Conservation (phyloP, 2,329 filamentous ascomycete species). For the Fusarium sp. region DNA sequence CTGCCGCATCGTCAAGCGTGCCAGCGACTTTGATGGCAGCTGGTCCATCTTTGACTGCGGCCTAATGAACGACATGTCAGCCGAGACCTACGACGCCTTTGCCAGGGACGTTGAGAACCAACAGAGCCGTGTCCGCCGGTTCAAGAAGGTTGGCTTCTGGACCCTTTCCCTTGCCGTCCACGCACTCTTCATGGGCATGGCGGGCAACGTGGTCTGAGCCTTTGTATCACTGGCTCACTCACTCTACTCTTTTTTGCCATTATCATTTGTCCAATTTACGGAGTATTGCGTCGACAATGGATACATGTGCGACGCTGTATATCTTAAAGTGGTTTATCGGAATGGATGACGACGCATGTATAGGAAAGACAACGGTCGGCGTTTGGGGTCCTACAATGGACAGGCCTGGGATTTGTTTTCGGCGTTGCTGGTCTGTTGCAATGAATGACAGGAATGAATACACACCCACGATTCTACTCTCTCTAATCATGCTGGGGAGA, state of each 20-base stretch:
- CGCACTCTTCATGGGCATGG: conserved; percentile 94
- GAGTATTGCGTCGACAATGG: conserved; percentile 16
- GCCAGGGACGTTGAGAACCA: conserved; percentile 91
- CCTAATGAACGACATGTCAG: conserved; percentile 91
- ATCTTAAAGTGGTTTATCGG: conserved; percentile 16
- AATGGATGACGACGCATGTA: conserved; percentile 20
- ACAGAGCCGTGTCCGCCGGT: conserved; percentile 83
- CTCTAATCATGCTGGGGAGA: conserved; percentile 12
- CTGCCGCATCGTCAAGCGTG: conserved; percentile 92
- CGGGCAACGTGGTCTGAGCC: conserved; percentile 76
- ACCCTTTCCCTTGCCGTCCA: conserved; percentile 92
- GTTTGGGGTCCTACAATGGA: conserved; percentile 29
- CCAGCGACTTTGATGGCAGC: conserved; percentile 90
- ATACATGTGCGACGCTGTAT: conserved; percentile 30
- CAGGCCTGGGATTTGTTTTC: conserved; percentile 7
- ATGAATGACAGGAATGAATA: conserved; percentile 14
- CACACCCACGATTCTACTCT: conserved; percentile 19
- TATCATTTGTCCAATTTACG: neutral
- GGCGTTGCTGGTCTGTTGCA: conserved; percentile 24
- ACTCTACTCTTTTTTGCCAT: conserved; percentile 27
- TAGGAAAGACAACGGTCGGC: conserved; percentile 31
- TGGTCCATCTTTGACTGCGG: conserved; percentile 97
- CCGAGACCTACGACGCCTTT: conserved; percentile 95
- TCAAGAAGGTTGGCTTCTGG: conserved; percentile 98
- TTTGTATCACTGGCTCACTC: neutral